phyloP scores from a whole-genome alignment of 2,329 filamentous ascomycete species.

The Aspergillus quadricinctus region DNA sequence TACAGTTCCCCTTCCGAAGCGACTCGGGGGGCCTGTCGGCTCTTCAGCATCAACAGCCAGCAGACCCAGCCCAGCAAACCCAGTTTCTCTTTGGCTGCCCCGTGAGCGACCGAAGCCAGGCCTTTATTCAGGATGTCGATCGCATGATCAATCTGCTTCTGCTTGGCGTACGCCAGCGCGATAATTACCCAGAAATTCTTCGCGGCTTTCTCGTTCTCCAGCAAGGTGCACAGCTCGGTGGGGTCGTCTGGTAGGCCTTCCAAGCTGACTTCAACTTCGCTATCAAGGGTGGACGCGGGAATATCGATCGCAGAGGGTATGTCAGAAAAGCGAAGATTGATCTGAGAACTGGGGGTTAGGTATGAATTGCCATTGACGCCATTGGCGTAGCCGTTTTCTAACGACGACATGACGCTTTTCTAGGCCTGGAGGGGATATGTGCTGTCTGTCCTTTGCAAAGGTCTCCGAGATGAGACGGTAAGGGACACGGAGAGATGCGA shows the following conservation, averaged over 20 bases:
- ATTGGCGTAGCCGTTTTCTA: constrained; percentile 50
- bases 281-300: constrained; percentile 57
- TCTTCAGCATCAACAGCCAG: constrained; percentile 89
- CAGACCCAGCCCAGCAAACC: constrained; percentile 79
- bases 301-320: constrained; percentile 62
- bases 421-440: constrained; percentile 4
- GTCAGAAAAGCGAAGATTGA: constrained; percentile 53
- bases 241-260: constrained; percentile 89
- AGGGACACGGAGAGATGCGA: constrained; percentile 10
- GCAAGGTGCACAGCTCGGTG: constrained; percentile 87
- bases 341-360: constrained; percentile 27
- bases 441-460: constrained; percentile 1
- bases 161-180: constrained; percentile 91
- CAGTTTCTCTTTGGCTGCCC: constrained; percentile 74
- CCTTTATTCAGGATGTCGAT: constrained; percentile 69
- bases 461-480: neutral
- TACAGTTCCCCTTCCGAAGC: constrained; percentile 60
- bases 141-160: constrained; percentile 83
- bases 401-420: constrained; percentile 46
- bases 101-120: constrained; percentile 64
- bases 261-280: constrained; percentile 84
- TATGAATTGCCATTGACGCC: constrained; percentile 46
- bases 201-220: constrained; percentile 89
- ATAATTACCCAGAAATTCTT: constrained; percentile 98
- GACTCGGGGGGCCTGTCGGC: constrained; percentile 70